Evolutionary conservation across 257 asterid species (phyloP).

Genomic region (Eustoma russellianum): DNA sequence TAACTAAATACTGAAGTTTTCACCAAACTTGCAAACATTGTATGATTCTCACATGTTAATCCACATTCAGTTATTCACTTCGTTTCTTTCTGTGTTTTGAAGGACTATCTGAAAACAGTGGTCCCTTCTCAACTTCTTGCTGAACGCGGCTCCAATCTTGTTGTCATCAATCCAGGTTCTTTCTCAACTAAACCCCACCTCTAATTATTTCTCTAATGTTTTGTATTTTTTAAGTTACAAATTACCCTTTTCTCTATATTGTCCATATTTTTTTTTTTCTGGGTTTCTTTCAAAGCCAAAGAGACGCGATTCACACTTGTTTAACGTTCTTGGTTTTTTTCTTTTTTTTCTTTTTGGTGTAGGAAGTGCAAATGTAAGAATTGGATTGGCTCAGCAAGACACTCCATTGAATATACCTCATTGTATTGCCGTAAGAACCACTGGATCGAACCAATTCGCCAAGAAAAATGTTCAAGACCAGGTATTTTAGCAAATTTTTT

Average conservation of each 20-base stretch:
- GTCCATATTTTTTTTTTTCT: background rate
- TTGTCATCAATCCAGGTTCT: constrained; percentile 86
- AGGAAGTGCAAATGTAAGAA: constrained; percentile 79
- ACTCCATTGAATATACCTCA: constrained; percentile 64
- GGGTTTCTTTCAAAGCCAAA: background rate
- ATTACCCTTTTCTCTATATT: background rate
- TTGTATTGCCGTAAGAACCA: constrained; percentile 78
- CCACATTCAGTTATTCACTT: no score
- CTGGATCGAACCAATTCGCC: constrained; percentile 35
- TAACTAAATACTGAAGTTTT: no score
- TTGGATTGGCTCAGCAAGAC: constrained; percentile 86
- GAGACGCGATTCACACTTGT: background rate
- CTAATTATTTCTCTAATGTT: background rate
- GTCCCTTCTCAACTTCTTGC: constrained; percentile 80
- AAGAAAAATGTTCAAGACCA: constrained; percentile 76
- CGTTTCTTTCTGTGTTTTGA: constrained; percentile 10
- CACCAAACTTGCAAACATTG: no score
- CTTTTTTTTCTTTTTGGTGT: constrained; percentile 3
- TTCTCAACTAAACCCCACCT: background rate
- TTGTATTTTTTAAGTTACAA: background rate
- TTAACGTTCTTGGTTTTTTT: no score
- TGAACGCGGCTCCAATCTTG: constrained; percentile 94
- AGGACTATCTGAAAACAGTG: constrained; percentile 80
- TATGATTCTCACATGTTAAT: no score
- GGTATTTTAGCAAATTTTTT: constrained; percentile 24